Evolutionary conservation across 441 rosid species (phyloP).

Genomic region (Gossypium gossypioides): DNA sequence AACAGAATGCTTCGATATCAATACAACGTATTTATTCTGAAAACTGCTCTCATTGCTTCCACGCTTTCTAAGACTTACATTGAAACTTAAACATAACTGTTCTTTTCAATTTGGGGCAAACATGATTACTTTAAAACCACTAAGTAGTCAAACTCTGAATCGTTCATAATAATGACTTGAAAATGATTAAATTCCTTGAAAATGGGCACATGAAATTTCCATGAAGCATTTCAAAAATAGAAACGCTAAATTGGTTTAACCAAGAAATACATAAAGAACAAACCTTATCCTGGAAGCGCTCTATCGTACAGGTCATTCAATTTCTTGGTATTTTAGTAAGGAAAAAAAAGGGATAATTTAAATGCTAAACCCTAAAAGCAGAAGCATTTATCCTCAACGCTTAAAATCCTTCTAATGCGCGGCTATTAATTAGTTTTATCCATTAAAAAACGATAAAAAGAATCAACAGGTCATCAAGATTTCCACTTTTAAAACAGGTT

Average conservation of each 20-base stretch:
- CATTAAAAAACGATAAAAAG: background rate
- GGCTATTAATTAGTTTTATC: background rate
- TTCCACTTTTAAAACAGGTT: background rate
- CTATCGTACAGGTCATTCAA: background rate
- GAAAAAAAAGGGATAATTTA: background rate
- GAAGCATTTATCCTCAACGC: background rate
- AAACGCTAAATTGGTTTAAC: background rate
- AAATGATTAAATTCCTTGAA: background rate
- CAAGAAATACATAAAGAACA: background rate
- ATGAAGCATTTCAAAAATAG: background rate
- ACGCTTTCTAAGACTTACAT: background rate
- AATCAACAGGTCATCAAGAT: background rate
- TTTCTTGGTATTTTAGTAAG: background rate
- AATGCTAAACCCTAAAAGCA: background rate
- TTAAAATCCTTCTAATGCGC: background rate
- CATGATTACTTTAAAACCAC: background rate
- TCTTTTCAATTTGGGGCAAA: background rate
- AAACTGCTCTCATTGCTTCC: background rate
- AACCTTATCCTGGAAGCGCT: background rate
- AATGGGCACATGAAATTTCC: background rate
- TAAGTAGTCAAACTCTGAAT: background rate
- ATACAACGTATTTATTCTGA: background rate
- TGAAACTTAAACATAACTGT: background rate
- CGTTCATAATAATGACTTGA: background rate
- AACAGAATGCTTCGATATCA: background rate